Evolutionary conservation across 352 stramenopile genomes (phyloP).

Genomic region (Phytophthora fragariae): DNA sequence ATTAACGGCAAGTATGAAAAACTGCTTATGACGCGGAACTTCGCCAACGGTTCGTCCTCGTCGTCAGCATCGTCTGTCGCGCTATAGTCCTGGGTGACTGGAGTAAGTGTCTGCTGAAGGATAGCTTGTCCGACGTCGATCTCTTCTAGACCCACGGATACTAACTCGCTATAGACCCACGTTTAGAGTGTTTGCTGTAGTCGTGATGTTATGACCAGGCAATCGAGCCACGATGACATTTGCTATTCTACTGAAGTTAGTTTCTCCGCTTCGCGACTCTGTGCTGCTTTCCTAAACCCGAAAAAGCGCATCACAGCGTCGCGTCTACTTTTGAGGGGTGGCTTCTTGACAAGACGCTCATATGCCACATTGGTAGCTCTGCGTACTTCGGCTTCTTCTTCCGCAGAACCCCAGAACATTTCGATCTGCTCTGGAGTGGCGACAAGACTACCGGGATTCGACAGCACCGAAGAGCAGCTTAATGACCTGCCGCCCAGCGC

Average conservation of each 20-base stretch:
- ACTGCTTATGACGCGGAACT: conserved; percentile 39
- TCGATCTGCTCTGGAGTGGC: conserved; percentile 30
- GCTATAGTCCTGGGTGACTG: conserved; percentile 13
- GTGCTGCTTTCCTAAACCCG: conserved; percentile 20
- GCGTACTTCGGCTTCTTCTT: conserved; percentile 28
- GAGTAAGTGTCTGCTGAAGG: not conserved
- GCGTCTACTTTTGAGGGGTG: conserved; percentile 23
- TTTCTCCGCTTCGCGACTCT: conserved; percentile 15
- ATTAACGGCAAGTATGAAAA: conserved; percentile 62
- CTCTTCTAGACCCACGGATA: not conserved
- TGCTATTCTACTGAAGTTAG: conserved; percentile 22
- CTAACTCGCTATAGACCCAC: not conserved
- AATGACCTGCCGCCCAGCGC: conserved; percentile 26
- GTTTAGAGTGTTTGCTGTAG: not conserved
- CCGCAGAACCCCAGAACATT: conserved; percentile 30
- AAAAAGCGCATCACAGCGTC: conserved; percentile 38
- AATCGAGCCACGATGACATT: not conserved
- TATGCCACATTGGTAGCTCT: conserved; percentile 33
- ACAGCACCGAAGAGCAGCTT: conserved; percentile 33
- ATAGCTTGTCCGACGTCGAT: not conserved
- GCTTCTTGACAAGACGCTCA: conserved; percentile 40
- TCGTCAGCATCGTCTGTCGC: conserved; percentile 35
- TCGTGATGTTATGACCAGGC: not conserved
- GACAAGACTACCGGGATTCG: conserved; percentile 27
- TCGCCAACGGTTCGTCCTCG: conserved; percentile 30